Conservation (phyloP, 148 eudicot genomes). For the Agrostemma githago region DNA sequence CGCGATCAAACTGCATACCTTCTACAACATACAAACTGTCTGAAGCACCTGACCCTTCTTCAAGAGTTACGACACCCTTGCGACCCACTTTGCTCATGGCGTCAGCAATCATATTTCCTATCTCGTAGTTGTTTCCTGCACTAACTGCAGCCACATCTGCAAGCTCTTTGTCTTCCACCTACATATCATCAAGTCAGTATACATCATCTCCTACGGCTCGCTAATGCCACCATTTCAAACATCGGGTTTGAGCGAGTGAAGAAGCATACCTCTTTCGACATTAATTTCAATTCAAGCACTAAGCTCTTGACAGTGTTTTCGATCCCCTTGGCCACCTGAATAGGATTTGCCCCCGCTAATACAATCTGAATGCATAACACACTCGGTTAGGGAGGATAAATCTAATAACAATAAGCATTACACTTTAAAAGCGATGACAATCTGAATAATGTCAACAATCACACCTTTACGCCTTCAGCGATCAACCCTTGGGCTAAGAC, state of each 20-base stretch:
- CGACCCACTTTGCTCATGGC: constrained; percentile 94
- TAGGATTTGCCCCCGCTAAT: constrained; percentile 75
- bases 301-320: constrained; percentile 58
- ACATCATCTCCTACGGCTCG: background rate
- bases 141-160: constrained; percentile 99
- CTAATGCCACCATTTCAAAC: background rate
- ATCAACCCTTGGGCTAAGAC: constrained; percentile 57
- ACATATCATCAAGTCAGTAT: constrained; percentile 10
- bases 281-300: constrained; percentile 53
- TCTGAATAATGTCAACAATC: background rate
- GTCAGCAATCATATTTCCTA: constrained; percentile 92
- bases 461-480: constrained; percentile 74
- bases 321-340: constrained; percentile 70
- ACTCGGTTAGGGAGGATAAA: background rate
- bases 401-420: background rate
- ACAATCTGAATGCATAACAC: constrained; percentile 44
- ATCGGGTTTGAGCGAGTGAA: background rate
- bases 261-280: constrained; percentile 58
- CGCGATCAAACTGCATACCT: constrained; percentile 71
- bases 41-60: constrained; percentile 80
- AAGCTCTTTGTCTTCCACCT: constrained; percentile 93
- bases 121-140: constrained; percentile 94
- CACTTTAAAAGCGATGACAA: background rate
- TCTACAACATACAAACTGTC: constrained; percentile 56
- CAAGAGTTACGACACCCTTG: constrained; percentile 95